Base-by-base conservation (phyloP, 257 asterid genomes). In the Oldenlandia corymbosa region DNA sequence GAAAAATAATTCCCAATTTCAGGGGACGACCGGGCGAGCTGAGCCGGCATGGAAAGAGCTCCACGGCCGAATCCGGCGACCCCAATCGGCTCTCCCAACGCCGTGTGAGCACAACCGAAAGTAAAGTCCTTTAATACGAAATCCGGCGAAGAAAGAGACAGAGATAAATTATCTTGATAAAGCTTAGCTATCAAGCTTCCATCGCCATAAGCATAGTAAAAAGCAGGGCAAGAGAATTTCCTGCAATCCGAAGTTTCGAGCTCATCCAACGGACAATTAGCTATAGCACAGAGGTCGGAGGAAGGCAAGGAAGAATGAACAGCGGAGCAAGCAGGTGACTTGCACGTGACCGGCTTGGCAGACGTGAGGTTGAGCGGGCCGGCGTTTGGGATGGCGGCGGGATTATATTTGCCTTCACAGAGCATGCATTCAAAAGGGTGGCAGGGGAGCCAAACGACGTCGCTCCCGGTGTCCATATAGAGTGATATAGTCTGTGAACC, bases 61-160 rank as follows among this genome's bases (percentile, higher is more conserved):
- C 99, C 99, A 3, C 94, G 89, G 10, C 99, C 99, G 23, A 92
- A 92, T 0, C 99, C 99, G 8, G 97, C 99, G 8, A 92, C 97
- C 0, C 99, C 99, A 23, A 89, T 82, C 1, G 97, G 97, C 85
- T 92, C 99, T 0, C 74, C 99, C 5, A 92, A 88, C 0, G 99
- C 83, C 57, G 72, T 70, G 10, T 89, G 85, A 1, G 97, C 96
- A 74, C 97, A 87, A 11, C 95, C 97, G 70, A 92, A 92, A 7
- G 95, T 84, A 84, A 92, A 92, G 2, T 85, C 76, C 1, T 71
- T 74, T 7, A 92, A 26, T 0, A 70, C 63, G 2, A 89, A 66
- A 0, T 68, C 4, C 37, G 96, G 85, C 13, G 78, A 63, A 0
- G 95, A 76, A 62, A 50, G 66, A 0, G 95, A 87, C 24, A 88